A percentile compares a stretch with the other conserved stretches of the same genome.
These are phyloP conservation scores for Saccharomycopsis vini DNA, from an alignment of 805 yeast genomes.

Conservation along the genomic window DNA sequence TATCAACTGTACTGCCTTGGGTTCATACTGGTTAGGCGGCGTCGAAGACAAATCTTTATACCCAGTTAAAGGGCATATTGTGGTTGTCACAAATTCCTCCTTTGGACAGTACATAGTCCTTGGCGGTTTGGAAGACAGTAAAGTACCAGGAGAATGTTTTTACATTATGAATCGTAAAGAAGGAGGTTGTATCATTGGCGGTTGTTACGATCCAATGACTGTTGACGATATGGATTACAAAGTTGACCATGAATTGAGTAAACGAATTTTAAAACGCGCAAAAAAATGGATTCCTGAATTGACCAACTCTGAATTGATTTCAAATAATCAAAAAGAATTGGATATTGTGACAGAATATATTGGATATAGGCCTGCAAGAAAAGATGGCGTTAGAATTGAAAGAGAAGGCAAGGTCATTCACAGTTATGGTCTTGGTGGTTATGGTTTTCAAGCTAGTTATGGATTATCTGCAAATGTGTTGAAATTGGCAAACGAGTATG, in stretches of 20 bases:
- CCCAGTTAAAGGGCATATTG: slow-evolving; percentile 55
- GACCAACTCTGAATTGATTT: slow-evolving; percentile 22
- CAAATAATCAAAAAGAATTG: slow-evolving; percentile 29
- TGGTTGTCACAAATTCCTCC: slow-evolving; percentile 40
- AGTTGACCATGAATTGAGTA: slow-evolving; percentile 36
- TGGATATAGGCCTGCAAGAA: slow-evolving; percentile 61
- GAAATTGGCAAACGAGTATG: slow-evolving; percentile 26
- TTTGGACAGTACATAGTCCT: slow-evolving; percentile 29
- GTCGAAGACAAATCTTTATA: slow-evolving; percentile 35
- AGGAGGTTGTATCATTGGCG: slow-evolving; percentile 67
- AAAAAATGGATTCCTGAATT: slow-evolving; percentile 26
- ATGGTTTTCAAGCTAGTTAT: slow-evolving; percentile 67
- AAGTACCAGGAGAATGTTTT: slow-evolving; percentile 35
- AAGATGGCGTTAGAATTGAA: slow-evolving; percentile 50
- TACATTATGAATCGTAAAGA: slow-evolving; percentile 65
- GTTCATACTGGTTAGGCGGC: slow-evolving; percentile 37
- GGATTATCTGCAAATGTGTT: slow-evolving; percentile 49
- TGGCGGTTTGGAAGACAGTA: slow-evolving; percentile 23
- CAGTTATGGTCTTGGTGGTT: slow-evolving; percentile 66
- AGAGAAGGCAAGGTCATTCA: slow-evolving; percentile 39
- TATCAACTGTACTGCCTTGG: slow-evolving; percentile 50
- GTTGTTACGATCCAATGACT: slow-evolving; percentile 27
- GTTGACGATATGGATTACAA: slow-evolving; percentile 21
- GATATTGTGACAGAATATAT: slow-evolving; percentile 45
- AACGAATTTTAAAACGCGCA: slow-evolving; percentile 41